Evolutionary conservation across 176 grass and related monocot species (phyloP).

Genomic region (Otatea glauca): DNA sequence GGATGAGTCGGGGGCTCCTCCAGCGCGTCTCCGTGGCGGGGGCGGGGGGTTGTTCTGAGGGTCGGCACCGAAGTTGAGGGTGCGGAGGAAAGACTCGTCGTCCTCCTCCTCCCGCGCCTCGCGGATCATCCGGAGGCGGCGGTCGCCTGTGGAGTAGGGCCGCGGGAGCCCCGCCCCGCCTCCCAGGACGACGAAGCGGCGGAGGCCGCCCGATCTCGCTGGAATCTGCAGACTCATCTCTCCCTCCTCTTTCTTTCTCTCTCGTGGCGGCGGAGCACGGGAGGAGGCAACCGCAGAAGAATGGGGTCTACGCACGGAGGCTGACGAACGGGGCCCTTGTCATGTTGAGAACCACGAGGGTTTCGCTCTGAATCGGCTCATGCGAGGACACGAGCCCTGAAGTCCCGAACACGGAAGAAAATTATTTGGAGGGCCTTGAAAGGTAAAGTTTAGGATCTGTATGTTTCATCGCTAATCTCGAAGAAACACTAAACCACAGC

Average conservation of each 20-base stretch:
- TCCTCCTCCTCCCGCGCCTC: slow-evolving; percentile 57
- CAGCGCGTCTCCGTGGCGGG: background rate
- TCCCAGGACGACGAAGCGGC: slow-evolving; percentile 24
- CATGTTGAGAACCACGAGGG: background rate
- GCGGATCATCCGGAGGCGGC: slow-evolving; percentile 47
- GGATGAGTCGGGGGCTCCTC: slow-evolving; percentile 28
- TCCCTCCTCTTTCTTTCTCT: background rate
- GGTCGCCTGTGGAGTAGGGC: slow-evolving; percentile 48
- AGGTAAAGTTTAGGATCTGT: too few relatives aligned
- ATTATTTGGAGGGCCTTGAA: too few relatives aligned
- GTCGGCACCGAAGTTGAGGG: slow-evolving; percentile 63
- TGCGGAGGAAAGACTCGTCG: slow-evolving; percentile 69
- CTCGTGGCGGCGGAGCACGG: slow-evolving; percentile 27
- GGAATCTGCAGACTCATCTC: slow-evolving; percentile 57
- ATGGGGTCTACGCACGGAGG: slow-evolving; percentile 7
- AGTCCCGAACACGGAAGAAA: too few relatives aligned
- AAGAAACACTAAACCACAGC: too few relatives aligned
- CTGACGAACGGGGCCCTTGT: background rate
- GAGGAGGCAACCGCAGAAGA: background rate
- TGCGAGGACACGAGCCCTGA: too few relatives aligned
- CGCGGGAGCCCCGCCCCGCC: background rate
- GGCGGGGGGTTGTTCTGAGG: slow-evolving; percentile 45
- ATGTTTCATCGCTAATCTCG: too few relatives aligned
- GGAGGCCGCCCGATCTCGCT: slow-evolving; percentile 30
- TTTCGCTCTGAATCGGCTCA: background rate